Percentiles rank a stretch among this genome's conserved stretches.
These are phyloP conservation scores for Logfia minima DNA, from an alignment of 129 eudicot genomes.

Conservation along the genomic window DNA sequence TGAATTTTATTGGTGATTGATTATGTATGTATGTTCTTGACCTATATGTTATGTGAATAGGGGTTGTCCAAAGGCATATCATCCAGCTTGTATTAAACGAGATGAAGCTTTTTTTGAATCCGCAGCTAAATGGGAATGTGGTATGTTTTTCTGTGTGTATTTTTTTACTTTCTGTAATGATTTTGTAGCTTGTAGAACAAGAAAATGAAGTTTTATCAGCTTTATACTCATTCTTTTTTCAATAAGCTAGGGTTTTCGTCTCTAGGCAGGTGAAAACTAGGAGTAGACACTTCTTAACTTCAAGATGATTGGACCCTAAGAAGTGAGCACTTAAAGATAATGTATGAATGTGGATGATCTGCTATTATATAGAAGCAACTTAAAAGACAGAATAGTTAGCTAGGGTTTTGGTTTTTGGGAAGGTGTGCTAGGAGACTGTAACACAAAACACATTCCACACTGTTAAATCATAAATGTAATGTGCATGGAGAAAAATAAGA, in stretches of 20 bases:
- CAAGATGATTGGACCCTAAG: not conserved
- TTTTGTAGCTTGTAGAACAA: not conserved
- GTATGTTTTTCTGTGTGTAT: slow-evolving; percentile 41
- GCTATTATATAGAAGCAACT: not conserved
- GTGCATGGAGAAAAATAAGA: slow-evolving; percentile 22
- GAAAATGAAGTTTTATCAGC: slow-evolving; percentile 12
- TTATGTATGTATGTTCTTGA: not conserved
- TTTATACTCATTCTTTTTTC: not conserved
- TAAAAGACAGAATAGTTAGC: not conserved
- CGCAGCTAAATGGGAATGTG: slow-evolving; percentile 76
- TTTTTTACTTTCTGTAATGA: not conserved
- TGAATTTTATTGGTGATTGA: not conserved
- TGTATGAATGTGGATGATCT: not conserved
- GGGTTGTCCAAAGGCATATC: slow-evolving; percentile 94
- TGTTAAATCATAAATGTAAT: not conserved
- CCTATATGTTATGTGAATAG: slow-evolving; percentile 24
- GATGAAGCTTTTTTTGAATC: slow-evolving; percentile 79
- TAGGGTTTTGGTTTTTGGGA: slow-evolving; percentile 17
- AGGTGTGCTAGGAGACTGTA: slow-evolving; percentile 11
- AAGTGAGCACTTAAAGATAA: not conserved
- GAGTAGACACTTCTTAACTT: not conserved
- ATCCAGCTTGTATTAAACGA: slow-evolving; percentile 79
- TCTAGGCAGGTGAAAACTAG: not conserved
- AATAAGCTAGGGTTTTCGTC: slow-evolving; percentile 14
- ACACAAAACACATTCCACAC: not conserved